Evolutionary conservation across 2,329 filamentous ascomycete genomes (phyloP), one percentile per base, ranked within the genome.

Genomic region (Apiospora pterosperma): DNA sequence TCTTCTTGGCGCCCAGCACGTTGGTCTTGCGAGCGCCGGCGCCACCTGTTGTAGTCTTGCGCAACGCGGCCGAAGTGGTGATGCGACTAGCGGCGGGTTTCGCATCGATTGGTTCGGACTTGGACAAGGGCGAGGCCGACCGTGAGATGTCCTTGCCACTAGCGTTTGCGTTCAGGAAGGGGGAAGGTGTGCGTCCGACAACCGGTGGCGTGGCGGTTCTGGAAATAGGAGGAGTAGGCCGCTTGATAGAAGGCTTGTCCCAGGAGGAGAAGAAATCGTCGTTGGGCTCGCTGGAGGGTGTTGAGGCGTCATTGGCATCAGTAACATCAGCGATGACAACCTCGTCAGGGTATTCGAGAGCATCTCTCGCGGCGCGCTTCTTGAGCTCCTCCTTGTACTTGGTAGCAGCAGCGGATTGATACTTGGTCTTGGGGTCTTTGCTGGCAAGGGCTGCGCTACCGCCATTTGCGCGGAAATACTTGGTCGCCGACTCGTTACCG

Each of bases 181-280:
- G 95, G n/a, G 95, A 97, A 5, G 88, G 87, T 12, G 91, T 94
- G 71, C 94, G 90, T 72, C 90, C 90, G 70, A 92, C 85, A 12
- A 92, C 87, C 4, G 92, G 90, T 16, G 95, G 95, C 3, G 96
- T 98, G 62, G 88, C 90, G 52, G 92, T 96, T 74, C 96, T 90
- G 41, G 95, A 97, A 52, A 96, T 87, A 19, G 96, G 95, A 70
- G 97, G 97, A 69, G 93, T 97, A 39, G 95, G 95, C 72, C 93
- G 90, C 85, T 98, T 99, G 80, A 99, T 96, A 5, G 93, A 88
- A 25, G 96, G 96, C 82, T 98, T 97, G 75, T 98, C 96, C 96
- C 95, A 99, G 0, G 93, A 97, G 11, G 95, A 97, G 81, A 99
- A 99, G 84, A 99, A 99, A 77, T 98, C 96, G 74, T 97, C 94